Base-by-base conservation (phyloP, 2,329 filamentous ascomycete genomes). In the Zarea fungicola region DNA sequence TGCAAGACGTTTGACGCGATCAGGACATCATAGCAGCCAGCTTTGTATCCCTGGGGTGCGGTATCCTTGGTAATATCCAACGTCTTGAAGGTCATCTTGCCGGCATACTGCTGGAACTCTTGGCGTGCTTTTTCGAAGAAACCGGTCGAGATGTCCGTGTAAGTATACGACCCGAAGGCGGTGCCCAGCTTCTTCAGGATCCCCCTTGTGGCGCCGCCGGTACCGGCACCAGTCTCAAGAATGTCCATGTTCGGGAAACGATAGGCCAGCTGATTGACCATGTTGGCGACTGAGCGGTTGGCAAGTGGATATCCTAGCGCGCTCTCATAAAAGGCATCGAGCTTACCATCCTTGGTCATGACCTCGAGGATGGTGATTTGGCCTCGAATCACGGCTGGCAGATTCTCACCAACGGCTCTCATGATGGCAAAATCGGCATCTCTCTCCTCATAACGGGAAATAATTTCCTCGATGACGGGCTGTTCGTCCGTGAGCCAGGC, bases 281-380 rank as follows among this genome's bases (percentile, higher is more conserved):
- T 40, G 1, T 50, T 35, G 36, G 43, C 51, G 29, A 58, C 29
- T 11, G 49, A 45, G 8, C 28, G 10, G 18, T 48, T 51, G 13
- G 13, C 18, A 4, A 11, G 6, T 18, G 23, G 9, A 13, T 40
- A 28, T 5, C 41, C 48, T 7, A 35, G 5, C 22, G n/a, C 32
- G n/a, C 57, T 52, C 40, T 21, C 50, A 49, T 74, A 72, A 41
- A 66, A 64, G 3, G 57, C 42, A 9, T 63, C 55, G 4, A 73
- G 54, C 34, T 70, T 53, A 5, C 62, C 57, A 14, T 70, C 58
- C 25, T 62, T 54, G 26, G 56, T 59, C 43, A 74, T 52, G 39
- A 64, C 58, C 47, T 72, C 70, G 7, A 72, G 58, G 47, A 69
- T 63, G 4, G 56, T 65, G 6, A 51, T 60, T 31, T 64, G 56